A percentile compares a stretch with the other conserved stretches of the same genome.
phyloP scores from a whole-genome alignment of 495 filamentous ascomycete species.

The Penicillium lividum region DNA sequence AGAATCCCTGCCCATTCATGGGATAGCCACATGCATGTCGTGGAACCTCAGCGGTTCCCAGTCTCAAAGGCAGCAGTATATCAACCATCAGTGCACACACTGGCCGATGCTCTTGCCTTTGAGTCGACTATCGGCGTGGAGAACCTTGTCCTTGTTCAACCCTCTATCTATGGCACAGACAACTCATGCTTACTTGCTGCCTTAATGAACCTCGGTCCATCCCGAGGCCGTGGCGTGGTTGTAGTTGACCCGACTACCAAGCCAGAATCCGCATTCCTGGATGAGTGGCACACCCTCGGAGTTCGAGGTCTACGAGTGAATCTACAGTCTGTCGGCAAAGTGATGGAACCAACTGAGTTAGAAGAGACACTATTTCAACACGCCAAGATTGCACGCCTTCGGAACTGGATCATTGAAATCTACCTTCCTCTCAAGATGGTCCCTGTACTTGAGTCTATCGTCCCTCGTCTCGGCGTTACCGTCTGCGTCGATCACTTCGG shows the following conservation, averaged over 20 bases:
- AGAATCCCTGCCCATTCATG: slow-evolving; percentile 43
- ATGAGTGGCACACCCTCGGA: slow-evolving; percentile 49
- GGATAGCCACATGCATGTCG: slow-evolving; percentile 57
- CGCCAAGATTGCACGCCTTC: slow-evolving; percentile 43
- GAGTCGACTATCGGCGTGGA: slow-evolving; percentile 40
- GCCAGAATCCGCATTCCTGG: slow-evolving; percentile 28
- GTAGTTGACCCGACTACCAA: slow-evolving; percentile 47
- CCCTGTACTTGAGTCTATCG: slow-evolving; percentile 40
- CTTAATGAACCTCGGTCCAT: slow-evolving; percentile 38
- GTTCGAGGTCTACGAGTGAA: slow-evolving; percentile 55
- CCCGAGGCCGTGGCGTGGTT: slow-evolving; percentile 50
- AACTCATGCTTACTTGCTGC: slow-evolving; percentile 55
- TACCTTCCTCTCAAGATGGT: slow-evolving; percentile 47
- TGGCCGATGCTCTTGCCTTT: slow-evolving; percentile 43
- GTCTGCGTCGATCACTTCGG: slow-evolving; percentile 56
- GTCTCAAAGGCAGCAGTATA: slow-evolving; percentile 39
- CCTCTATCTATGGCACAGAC: slow-evolving; percentile 52
- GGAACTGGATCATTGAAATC: slow-evolving; percentile 52
- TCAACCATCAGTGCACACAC: slow-evolving; percentile 37
- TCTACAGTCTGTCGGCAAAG: slow-evolving; percentile 46
- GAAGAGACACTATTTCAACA: slow-evolving; percentile 39
- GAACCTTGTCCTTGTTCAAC: slow-evolving; percentile 53
- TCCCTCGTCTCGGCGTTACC: slow-evolving; percentile 44
- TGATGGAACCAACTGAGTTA: slow-evolving; percentile 36
- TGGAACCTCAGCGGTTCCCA: slow-evolving; percentile 45